phyloP scores from a whole-genome alignment of 2,329 filamentous ascomycete genomes.

The Cladosporium sp. region DNA sequence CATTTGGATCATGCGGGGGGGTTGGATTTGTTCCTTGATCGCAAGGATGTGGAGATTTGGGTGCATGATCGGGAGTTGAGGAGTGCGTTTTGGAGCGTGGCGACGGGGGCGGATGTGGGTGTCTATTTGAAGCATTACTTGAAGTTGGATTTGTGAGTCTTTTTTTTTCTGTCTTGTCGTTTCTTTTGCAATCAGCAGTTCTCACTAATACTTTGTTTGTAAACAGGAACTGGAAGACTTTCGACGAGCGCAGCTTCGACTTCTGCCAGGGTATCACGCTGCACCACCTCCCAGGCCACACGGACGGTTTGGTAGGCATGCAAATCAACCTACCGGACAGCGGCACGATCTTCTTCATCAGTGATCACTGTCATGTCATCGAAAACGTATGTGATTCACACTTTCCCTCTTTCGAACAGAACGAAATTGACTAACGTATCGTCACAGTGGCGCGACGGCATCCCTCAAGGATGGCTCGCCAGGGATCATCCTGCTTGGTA shows the following conservation, averaged over 20 bases:
- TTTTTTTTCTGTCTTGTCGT: background rate
- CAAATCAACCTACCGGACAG: constrained; percentile 38
- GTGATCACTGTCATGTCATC: constrained; percentile 40
- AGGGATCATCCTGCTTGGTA: constrained; percentile 38
- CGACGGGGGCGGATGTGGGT: constrained; percentile 38
- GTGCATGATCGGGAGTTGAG: constrained; percentile 37
- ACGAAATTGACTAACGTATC: constrained; percentile 2
- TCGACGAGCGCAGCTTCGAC: constrained; percentile 37
- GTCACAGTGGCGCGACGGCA: constrained; percentile 37
- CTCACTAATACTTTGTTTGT: background rate
- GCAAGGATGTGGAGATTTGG: constrained; percentile 39
- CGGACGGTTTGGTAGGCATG: constrained; percentile 39
- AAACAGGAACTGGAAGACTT: constrained; percentile 39
- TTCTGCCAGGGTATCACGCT: constrained; percentile 40
- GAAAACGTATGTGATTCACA: constrained; percentile 32
- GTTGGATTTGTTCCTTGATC: constrained; percentile 36
- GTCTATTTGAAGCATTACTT: constrained; percentile 39
- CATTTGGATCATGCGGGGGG: constrained; percentile 40
- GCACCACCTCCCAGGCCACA: constrained; percentile 41
- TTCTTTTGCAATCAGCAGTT: no score
- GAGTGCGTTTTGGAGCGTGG: constrained; percentile 37
- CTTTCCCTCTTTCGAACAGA: background rate
- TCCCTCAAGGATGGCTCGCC: constrained; percentile 40
- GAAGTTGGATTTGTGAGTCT: constrained; percentile 33
- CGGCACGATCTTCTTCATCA: constrained; percentile 38